Evolutionary conservation across 2,329 filamentous ascomycete species (phyloP).

Genomic region (Hyphodiscus sp.): DNA sequence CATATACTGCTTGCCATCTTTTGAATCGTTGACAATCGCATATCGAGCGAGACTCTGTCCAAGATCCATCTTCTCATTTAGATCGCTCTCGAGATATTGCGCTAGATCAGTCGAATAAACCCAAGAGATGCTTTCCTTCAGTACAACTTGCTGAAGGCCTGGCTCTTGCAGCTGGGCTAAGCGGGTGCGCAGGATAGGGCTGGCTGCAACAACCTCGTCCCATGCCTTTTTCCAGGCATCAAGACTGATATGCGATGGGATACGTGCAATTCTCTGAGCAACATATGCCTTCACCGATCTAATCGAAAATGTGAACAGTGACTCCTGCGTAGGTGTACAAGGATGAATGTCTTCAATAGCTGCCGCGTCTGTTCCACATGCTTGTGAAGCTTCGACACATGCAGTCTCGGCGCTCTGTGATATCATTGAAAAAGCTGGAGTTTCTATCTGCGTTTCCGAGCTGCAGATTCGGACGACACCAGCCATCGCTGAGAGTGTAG

Average conservation of each 20-base stretch:
- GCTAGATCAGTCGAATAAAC: conserved; percentile 15
- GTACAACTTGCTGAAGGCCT: conserved; percentile 22
- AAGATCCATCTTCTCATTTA: conserved; percentile 23
- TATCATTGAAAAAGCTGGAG: not conserved
- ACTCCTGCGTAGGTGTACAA: conserved; percentile 34
- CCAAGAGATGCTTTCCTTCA: conserved; percentile 19
- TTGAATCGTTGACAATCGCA: conserved; percentile 14
- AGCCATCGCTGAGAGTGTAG: conserved; percentile 36
- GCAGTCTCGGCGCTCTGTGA: not conserved
- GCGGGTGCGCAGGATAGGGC: conserved; percentile 31
- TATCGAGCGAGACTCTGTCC: conserved; percentile 19
- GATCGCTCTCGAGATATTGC: conserved; percentile 19
- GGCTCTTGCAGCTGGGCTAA: conserved; percentile 28
- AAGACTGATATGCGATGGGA: conserved; percentile 19
- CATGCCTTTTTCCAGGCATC: conserved; percentile 26
- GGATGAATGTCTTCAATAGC: conserved; percentile 35
- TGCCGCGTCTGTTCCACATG: not conserved
- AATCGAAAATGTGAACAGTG: conserved; percentile 32
- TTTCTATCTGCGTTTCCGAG: not conserved
- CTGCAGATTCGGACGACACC: not conserved
- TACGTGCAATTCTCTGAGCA: conserved; percentile 24
- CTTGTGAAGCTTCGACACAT: not conserved
- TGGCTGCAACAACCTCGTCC: conserved; percentile 23
- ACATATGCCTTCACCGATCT: conserved; percentile 31
- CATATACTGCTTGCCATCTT: conserved; percentile 32